These are phyloP conservation scores for Pseudozyma sp. DNA, from an alignment of 1,284 basidiomycete species.

Conservation along the genomic window DNA sequence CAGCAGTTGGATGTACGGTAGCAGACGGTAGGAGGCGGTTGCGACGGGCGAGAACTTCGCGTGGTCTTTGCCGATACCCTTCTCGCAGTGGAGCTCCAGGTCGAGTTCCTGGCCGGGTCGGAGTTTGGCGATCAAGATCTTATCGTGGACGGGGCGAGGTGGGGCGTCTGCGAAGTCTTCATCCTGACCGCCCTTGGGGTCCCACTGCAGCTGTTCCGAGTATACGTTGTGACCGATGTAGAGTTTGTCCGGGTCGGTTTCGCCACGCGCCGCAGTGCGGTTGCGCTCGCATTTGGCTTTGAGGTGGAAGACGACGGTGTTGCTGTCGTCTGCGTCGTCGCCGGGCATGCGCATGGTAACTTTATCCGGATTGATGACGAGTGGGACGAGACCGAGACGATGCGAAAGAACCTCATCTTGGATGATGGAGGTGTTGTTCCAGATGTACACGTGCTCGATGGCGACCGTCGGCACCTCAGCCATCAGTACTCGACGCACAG, in stretches of 20 bases:
- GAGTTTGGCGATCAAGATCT: conserved; percentile 94
- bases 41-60: conserved; percentile 95
- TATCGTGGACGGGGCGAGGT: conserved; percentile 80
- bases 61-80: conserved; percentile 95
- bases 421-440: conserved; percentile 94
- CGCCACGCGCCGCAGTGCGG: conserved; percentile 72
- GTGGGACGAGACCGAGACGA: conserved; percentile 87
- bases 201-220: conserved; percentile 84
- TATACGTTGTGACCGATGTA: conserved; percentile 72
- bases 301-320: conserved; percentile 90
- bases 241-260: conserved; percentile 66
- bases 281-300: conserved; percentile 79
- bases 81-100: conserved; percentile 90
- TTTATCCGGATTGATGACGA: conserved; percentile 83
- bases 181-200: conserved; percentile 85
- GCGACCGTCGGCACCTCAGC: conserved; percentile 87
- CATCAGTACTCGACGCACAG: conserved; percentile 88
- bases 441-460: conserved; percentile 93
- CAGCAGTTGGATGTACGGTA: conserved; percentile 85
- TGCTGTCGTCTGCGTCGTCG: conserved; percentile 80
- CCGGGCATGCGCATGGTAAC: conserved; percentile 70
- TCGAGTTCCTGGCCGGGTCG: conserved; percentile 86
- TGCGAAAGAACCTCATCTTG: conserved; percentile 94
- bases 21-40: conserved; percentile 84
- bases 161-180: conserved; percentile 70